Conservation (phyloP, 805 yeast species). For the Metschnikowia anglica region DNA sequence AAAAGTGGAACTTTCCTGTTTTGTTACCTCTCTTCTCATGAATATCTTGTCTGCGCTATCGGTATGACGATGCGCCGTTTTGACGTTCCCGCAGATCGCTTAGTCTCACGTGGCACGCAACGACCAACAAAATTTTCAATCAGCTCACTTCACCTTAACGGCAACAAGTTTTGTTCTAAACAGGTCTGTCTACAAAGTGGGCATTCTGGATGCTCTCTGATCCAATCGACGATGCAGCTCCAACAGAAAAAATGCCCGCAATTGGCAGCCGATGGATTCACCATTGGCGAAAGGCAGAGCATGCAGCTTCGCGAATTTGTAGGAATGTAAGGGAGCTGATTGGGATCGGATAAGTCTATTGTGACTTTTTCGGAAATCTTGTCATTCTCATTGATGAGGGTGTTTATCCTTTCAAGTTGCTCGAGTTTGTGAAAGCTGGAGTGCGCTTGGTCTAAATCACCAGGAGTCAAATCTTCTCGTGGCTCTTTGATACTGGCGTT, state of each 20-base stretch:
- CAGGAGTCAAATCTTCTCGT: background rate
- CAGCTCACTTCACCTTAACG: constrained; percentile 38
- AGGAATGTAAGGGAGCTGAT: constrained; percentile 64
- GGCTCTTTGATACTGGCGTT: background rate
- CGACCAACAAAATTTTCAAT: no score
- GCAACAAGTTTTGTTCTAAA: constrained; percentile 59
- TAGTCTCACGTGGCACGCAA: no score
- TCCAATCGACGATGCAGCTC: constrained; percentile 88
- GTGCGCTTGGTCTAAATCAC: constrained; percentile 1
- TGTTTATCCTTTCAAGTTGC: constrained; percentile 14
- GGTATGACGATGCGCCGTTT: no score
- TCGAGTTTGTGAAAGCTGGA: constrained; percentile 10
- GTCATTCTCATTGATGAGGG: constrained; percentile 6
- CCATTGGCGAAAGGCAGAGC: constrained; percentile 79
- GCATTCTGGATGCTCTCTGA: constrained; percentile 82
- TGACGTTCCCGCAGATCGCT: no score
- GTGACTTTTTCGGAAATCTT: constrained; percentile 16
- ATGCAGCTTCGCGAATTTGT: constrained; percentile 73
- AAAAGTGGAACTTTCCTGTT: no score
- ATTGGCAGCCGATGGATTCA: constrained; percentile 76
- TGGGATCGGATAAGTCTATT: constrained; percentile 57
- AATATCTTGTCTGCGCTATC: no score
- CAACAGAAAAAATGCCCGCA: constrained; percentile 96
- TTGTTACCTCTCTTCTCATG: no score
- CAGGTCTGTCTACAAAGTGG: constrained; percentile 83